Evolutionary conservation across 164 flowering plant genomes (phyloP), one percentile per base, ranked within the genome.

Genomic region (Stephania japonica): DNA sequence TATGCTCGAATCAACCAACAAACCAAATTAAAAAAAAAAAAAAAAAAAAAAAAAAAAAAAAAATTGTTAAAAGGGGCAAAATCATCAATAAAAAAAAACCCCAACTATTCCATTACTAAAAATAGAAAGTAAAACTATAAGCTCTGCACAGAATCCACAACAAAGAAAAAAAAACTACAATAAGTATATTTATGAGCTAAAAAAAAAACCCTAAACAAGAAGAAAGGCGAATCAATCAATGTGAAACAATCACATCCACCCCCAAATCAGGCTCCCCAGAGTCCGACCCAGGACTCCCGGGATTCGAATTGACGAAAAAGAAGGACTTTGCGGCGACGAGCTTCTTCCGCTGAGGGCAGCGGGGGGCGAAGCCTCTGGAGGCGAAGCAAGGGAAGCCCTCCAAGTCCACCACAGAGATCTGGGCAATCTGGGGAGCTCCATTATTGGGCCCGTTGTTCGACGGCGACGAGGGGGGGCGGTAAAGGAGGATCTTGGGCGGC

Each of bases 301-400:
- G 75, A n/a, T 27, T 50, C 41, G 81, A 66, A 26, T 10, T 42
- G 38, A 66, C 16, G 19, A 78, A 63, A 65, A 73, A 75, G 18
- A 78, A 26, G 49, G 83, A 75, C 78, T 78, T 80, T 5, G 82
- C 42, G 0, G 86, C 87, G 21, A 81, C 78, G 44, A 85, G 85
- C 76, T 79, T 80, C 83, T 85, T 85, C 76, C 86, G 78, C 71
- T 78, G 82, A 0, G 80, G 82, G 68, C 71, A 78, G 2, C 78
- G 74, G 18, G 83, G 83, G 64, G 80, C 80, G 14, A 12, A 73
- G 68, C 61, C 59, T 73, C 80, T 68, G 16, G 76, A 69, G 3
- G 70, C 11, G 70, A 80, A 78, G 43, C 78, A 78, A 64, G 84
- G 84, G 9, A 82, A 63, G 10, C 71, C 81, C 21, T 80, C 84